Evolutionary conservation across 2,329 filamentous ascomycete genomes (phyloP).

Genomic region (Penicillium concentricum): DNA sequence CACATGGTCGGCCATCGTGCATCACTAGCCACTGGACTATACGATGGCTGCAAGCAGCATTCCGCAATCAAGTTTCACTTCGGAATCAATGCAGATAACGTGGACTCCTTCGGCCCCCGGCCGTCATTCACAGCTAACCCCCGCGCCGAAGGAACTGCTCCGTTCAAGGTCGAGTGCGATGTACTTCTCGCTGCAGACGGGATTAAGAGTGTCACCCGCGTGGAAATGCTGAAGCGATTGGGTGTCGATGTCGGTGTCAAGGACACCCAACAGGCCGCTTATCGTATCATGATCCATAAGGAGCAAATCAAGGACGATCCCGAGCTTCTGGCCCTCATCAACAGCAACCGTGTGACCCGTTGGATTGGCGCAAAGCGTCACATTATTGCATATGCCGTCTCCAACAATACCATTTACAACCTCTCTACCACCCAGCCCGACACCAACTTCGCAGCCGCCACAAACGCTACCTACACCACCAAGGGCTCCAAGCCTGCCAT

Average conservation of each 20-base stretch:
- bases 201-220: slow-evolving; percentile 51
- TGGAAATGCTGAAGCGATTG: slow-evolving; percentile 42
- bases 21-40: slow-evolving; percentile 67
- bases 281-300: slow-evolving; percentile 54
- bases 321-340: slow-evolving; percentile 56
- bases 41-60: slow-evolving; percentile 66
- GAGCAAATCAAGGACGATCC: slow-evolving; percentile 49
- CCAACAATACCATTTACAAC: slow-evolving; percentile 65
- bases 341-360: slow-evolving; percentile 57
- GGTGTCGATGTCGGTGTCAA: slow-evolving; percentile 42
- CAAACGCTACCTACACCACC: slow-evolving; percentile 63
- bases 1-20: slow-evolving; percentile 79
- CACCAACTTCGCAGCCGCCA: slow-evolving; percentile 57
- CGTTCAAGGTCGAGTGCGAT: slow-evolving; percentile 53
- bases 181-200: slow-evolving; percentile 56
- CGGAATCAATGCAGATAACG: slow-evolving; percentile 53
- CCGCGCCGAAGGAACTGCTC: slow-evolving; percentile 48
- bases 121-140: slow-evolving; percentile 61
- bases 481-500: slow-evolving; percentile 61
- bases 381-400: slow-evolving; percentile 66
- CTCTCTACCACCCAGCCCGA: slow-evolving; percentile 63
- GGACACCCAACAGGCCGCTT: slow-evolving; percentile 55
- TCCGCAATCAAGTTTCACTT: slow-evolving; percentile 68
- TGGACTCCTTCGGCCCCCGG: slow-evolving; percentile 60
- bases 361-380: slow-evolving; percentile 68